Base-by-base conservation (phyloP, 2,329 filamentous ascomycete genomes). In the Aspergillus neotritici region DNA sequence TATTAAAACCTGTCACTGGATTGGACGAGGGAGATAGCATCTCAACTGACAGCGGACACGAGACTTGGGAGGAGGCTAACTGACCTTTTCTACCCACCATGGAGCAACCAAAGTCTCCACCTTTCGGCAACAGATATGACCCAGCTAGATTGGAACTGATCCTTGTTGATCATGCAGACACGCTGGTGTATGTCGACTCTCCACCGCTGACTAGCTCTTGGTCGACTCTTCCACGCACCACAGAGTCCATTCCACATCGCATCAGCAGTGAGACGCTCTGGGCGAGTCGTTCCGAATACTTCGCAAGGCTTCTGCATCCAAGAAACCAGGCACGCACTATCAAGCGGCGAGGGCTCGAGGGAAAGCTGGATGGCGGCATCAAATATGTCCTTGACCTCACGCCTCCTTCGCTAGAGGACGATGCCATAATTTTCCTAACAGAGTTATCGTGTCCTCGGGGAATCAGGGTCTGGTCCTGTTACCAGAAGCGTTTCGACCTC, bases 321-420 rank as follows among this genome's bases (percentile, higher is more conserved):
- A 56, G 48, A 17, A 50, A 44, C 3, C 61, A 65, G 30, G 43
- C 50, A 14, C 57, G 58, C 8, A 47, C 56, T 11, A 55, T 51
- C 29, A 65, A 59, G 37, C 63, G 60, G 28, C 60, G 66, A 11
- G 52, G 58, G 3, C 54, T 57, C 31, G 32, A 38, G 14, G 52
- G 56, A 7, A 48, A 43, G 11, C 55, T 66, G 4, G 62, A 58
- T 0, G 51, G 62, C 2, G 74, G 71, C 0, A 64, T 84, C 54
- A 72, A 73, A 44, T 84, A 77, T 50, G 65, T 84, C 13, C 54
- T 86, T 30, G 81, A 86, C 51, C 67, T 86, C 10, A 84, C 80
- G 0, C 82, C 82, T 0, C 73, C 77, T 0, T 63, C 64, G 0
- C 76, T 83, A 55, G 83, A 79, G 1, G 80, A 84, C 2, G 81